Evolutionary conservation across 169 alveolate species (phyloP), one percentile per base, ranked within the genome.

Genomic region (Cryptosporidium ubiquitum): DNA sequence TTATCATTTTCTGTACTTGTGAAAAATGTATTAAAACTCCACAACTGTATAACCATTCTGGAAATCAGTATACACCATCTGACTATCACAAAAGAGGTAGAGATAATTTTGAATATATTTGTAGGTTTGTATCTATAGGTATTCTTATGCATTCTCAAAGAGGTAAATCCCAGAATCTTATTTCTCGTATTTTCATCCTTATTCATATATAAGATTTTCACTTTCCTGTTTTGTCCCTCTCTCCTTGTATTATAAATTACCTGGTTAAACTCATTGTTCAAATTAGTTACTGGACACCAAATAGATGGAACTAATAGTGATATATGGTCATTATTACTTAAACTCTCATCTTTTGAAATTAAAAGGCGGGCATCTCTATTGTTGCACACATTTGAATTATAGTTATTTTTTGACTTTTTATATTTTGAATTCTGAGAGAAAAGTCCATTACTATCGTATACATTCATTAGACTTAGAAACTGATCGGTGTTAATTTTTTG

Each of bases 1-100:
- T 75, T 75, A 49, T 51, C 31, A n/a, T 14, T 70, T 70, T 37
- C 84, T 39, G 58, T 37, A 1, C 35, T 35, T 20, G 66, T 10
- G 23, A 31, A 18, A 61, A 31, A 16, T 29, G 37, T 26, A 42
- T 66, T 44, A 42, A 37, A 61, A 64, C 37, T 58, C 75, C 73
- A 64, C 10, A 79, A 44, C 37, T 79, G 89, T 47, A 79, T 18
- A 16, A 79, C 66, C 89, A 79, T 79, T 40, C 89, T 79, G 1
- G 75, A 79, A 14, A 79, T 42, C 42, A 79, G 40, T 26, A 79
- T 64, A 29, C 20, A 79, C 89, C 89, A 79, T 39, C 89, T 79
- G 20, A 79, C 23, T 5, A 79, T 26, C 2, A 79, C 89, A 79
- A 79, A 79, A 26, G 40, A 61, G 0, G 69, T 49, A 5, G 89